phyloP scores from a whole-genome alignment of 2,329 filamentous ascomycete genomes.

The Rhynchosporium secalis region DNA sequence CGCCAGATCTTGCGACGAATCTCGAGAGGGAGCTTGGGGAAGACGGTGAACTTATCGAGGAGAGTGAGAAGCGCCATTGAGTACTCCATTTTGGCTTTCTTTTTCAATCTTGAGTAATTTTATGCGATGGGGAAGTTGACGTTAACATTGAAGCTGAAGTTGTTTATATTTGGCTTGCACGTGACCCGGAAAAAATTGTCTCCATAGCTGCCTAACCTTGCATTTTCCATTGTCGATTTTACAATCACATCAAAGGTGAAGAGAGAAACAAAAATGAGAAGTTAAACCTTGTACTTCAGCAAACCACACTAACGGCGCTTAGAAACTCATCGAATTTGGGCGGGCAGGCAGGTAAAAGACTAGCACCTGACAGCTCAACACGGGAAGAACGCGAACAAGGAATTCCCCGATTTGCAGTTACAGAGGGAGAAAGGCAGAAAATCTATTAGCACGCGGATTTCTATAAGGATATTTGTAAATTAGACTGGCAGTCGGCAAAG shows the following conservation, averaged over 20 bases:
- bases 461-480: too few relatives aligned
- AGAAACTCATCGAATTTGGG: too few relatives aligned
- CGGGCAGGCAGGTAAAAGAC: too few relatives aligned
- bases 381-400: too few relatives aligned
- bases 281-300: too few relatives aligned
- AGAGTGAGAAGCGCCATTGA: neutral
- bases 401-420: too few relatives aligned
- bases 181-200: neutral
- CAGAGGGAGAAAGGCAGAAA: too few relatives aligned
- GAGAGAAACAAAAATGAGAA: too few relatives aligned
- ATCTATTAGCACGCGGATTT: too few relatives aligned
- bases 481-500: too few relatives aligned
- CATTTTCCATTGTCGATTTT: neutral
- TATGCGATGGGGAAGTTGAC: neutral
- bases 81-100: neutral
- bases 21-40: conserved; percentile 13
- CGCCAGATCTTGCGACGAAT: conserved; percentile 14
- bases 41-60: conserved; percentile 7
- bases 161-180: neutral
- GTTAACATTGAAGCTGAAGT: neutral
- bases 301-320: too few relatives aligned
- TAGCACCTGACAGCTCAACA: too few relatives aligned
- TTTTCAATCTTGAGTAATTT: neutral
- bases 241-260: neutral
- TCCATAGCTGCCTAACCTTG: neutral